These are phyloP conservation scores for Garcileccinum viscosum DNA, from an alignment of 1,284 basidiomycete species.

Conservation along the genomic window DNA sequence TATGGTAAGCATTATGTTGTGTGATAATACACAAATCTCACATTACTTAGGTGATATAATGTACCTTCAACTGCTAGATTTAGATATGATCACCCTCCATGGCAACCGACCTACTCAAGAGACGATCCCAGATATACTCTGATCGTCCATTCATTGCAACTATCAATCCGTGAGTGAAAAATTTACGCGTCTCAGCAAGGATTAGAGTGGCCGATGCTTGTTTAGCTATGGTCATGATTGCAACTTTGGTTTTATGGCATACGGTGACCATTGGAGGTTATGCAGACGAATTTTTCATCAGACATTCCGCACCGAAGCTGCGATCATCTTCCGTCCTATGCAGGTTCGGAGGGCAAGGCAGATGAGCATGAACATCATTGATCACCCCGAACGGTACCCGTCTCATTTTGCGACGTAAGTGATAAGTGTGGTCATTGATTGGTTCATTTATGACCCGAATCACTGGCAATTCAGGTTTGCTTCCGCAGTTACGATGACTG, in stretches of 20 bases:
- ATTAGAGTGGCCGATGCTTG: neutral
- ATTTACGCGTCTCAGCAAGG: neutral
- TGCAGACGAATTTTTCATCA: conserved; percentile 22
- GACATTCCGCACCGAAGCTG: conserved; percentile 7
- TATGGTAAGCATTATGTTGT: conserved; percentile 21
- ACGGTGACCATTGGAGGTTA: conserved; percentile 25
- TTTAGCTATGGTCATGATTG: conserved; percentile 24
- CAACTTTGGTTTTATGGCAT: conserved; percentile 18
- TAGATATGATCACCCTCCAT: conserved; percentile 22
- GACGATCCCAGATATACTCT: conserved; percentile 27
- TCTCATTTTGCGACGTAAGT: neutral
- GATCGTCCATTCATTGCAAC: conserved; percentile 24
- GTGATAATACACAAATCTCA: neutral
- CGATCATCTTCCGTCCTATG: conserved; percentile 9
- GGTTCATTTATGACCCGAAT: neutral
- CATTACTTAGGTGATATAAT: conserved; percentile 9
- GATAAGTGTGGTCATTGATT: neutral
- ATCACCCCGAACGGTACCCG: conserved; percentile 1
- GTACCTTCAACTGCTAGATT: conserved; percentile 20
- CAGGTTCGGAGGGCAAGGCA: conserved; percentile 24
- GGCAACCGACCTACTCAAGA: conserved; percentile 22
- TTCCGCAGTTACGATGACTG: conserved; percentile 22
- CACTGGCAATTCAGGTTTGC: conserved; percentile 22
- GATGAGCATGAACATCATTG: conserved; percentile 19
- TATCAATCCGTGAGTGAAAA: conserved; percentile 19